Evolutionary conservation across 345 rosid species (phyloP).

Genomic region (Reutealis trisperma): DNA sequence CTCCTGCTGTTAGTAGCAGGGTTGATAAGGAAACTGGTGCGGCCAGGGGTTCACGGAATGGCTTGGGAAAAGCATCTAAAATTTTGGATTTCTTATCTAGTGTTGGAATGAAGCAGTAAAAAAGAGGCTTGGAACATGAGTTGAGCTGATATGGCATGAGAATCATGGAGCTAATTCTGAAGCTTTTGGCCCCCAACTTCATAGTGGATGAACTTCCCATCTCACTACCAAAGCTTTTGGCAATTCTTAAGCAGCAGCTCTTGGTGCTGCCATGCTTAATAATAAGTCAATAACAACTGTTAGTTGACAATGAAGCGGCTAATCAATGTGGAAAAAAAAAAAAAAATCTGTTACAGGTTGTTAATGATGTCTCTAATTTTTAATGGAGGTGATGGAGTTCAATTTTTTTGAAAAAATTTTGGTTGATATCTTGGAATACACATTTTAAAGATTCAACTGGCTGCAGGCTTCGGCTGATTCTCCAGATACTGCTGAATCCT

Average conservation of each 20-base stretch:
- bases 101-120: slow-evolving; percentile 25
- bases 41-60: slow-evolving; percentile 33
- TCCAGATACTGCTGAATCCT: background rate
- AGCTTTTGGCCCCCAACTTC: background rate
- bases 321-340: too few species aligned
- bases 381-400: too few species aligned
- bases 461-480: background rate
- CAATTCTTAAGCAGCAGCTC: too few species aligned
- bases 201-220: too few species aligned
- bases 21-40: slow-evolving; percentile 21
- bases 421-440: background rate
- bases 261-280: too few species aligned
- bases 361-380: too few species aligned
- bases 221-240: too few species aligned
- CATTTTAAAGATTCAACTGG: background rate
- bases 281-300: too few species aligned
- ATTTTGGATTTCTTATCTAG: slow-evolving; percentile 60
- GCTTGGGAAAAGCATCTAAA: slow-evolving; percentile 42
- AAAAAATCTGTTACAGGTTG: too few species aligned
- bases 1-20: slow-evolving; percentile 15
- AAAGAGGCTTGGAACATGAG: background rate
- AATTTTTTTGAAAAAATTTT: too few species aligned
- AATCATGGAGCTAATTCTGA: background rate
- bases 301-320: too few species aligned
- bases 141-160: background rate